A percentile compares a stretch with the other conserved stretches of the same genome.
These are phyloP conservation scores for Saccharata proteae DNA, from an alignment of 2,329 filamentous ascomycete genomes.

Conservation along the genomic window DNA sequence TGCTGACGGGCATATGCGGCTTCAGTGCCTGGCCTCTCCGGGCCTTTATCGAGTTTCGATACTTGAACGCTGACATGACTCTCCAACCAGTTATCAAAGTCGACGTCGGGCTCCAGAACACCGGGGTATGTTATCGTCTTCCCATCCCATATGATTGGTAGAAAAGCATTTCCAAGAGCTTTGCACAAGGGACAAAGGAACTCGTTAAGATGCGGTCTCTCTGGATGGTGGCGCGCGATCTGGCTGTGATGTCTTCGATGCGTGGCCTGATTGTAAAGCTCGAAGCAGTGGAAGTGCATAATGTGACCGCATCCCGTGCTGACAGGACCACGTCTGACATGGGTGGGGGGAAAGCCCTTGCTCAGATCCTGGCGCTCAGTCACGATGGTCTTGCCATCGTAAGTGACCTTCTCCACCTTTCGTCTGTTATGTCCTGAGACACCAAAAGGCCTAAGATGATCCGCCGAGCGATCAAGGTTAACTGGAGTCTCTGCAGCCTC, in stretches of 20 bases:
- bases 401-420: constrained; percentile 62
- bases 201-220: constrained; percentile 65
- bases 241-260: constrained; percentile 76
- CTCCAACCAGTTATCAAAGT: constrained; percentile 59
- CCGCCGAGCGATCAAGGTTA: constrained; percentile 75
- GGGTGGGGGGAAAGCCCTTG: constrained; percentile 68
- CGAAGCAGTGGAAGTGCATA: constrained; percentile 96
- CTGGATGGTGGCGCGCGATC: constrained; percentile 88
- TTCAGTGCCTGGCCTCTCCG: constrained; percentile 19
- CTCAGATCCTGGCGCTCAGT: constrained; percentile 73
- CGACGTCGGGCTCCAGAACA: constrained; percentile 43
- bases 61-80: constrained; percentile 41
- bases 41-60: constrained; percentile 36
- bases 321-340: constrained; percentile 61
- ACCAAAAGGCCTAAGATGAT: constrained; percentile 76
- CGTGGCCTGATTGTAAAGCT: constrained; percentile 78
- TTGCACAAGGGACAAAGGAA: constrained; percentile 97
- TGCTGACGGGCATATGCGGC: constrained; percentile 26
- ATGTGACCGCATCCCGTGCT: constrained; percentile 92
- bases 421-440: constrained; percentile 78
- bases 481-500: constrained; percentile 69
- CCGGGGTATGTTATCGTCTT: constrained; percentile 75
- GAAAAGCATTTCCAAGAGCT: constrained; percentile 84
- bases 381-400: constrained; percentile 56
- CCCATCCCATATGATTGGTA: constrained; percentile 91